A percentile compares a stretch with the other conserved stretches of the same genome.
Conservation (phyloP, 371 early-diverging fungal species). For the Neoconidiobolus thromboides region DNA sequence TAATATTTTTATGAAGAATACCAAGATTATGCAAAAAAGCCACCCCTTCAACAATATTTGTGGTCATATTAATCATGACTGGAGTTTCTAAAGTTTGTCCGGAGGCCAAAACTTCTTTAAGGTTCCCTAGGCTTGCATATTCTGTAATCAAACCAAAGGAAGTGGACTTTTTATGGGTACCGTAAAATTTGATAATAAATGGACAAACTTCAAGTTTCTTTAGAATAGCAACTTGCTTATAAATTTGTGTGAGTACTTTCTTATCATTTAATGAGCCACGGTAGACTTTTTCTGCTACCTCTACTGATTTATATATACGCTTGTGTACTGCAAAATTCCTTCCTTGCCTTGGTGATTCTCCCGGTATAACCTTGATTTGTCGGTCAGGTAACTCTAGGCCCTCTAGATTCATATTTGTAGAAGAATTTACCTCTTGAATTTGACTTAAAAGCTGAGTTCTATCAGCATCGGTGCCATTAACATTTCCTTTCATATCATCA, state of each 20-base stretch:
- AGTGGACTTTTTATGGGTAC: slow-evolving; percentile 13
- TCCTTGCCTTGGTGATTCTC: slow-evolving; percentile 13
- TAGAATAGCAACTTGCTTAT: slow-evolving; percentile 16
- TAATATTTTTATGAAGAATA: slow-evolving; percentile 17
- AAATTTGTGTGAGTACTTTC: slow-evolving; percentile 13
- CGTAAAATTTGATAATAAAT: slow-evolving; percentile 16
- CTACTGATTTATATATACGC: slow-evolving; percentile 13
- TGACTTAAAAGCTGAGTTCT: neutral
- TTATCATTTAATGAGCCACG: slow-evolving; percentile 14
- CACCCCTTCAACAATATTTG: neutral
- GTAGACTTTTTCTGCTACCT: slow-evolving; percentile 16
- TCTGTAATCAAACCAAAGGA: slow-evolving; percentile 16
- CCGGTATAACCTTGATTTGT: slow-evolving; percentile 12
- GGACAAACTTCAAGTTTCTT: slow-evolving; percentile 16
- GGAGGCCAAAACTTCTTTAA: neutral
- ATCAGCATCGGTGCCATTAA: neutral
- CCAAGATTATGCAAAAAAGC: slow-evolving; percentile 11
- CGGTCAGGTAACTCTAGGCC: slow-evolving; percentile 13
- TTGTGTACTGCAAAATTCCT: slow-evolving; percentile 15
- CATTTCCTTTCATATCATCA: neutral
- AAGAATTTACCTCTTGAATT: neutral
- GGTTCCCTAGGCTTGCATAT: slow-evolving; percentile 10
- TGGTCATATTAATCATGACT: neutral
- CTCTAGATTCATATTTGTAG: slow-evolving; percentile 11
- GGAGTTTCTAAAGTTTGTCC: neutral